A percentile compares a stretch with the other conserved stretches of the same genome.
phyloP scores from a whole-genome alignment of 306 rosid genomes.

The Clitoria ternatea region DNA sequence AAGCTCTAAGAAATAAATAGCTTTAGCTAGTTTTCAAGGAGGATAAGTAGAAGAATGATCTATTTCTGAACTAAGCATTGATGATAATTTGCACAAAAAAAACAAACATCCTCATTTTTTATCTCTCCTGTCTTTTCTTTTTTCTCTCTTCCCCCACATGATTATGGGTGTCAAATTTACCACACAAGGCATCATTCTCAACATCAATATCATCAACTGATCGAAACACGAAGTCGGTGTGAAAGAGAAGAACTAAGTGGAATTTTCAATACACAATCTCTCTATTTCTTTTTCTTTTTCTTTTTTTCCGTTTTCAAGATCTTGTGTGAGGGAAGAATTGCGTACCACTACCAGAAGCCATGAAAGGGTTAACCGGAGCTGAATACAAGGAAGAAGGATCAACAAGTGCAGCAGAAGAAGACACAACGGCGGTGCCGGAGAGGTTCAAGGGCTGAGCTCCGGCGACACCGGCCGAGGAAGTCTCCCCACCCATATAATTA shows the following conservation, averaged over 20 bases:
- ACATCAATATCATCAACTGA: constrained; percentile 23
- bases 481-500: constrained; percentile 49
- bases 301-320: constrained; percentile 45
- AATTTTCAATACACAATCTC: not conserved
- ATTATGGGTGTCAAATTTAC: constrained; percentile 38
- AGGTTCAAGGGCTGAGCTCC: constrained; percentile 64
- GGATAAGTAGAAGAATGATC: constrained; percentile 24
- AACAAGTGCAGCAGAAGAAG: constrained; percentile 33
- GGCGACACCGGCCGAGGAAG: constrained; percentile 36
- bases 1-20: constrained; percentile 23
- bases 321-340: constrained; percentile 96
- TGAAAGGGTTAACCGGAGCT: constrained; percentile 59
- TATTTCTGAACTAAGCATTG: constrained; percentile 28
- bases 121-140: constrained; percentile 5
- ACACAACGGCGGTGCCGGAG: constrained; percentile 31
- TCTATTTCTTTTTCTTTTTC: not conserved
- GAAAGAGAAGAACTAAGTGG: constrained; percentile 23
- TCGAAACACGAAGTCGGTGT: constrained; percentile 18
- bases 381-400: constrained; percentile 67
- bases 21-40: constrained; percentile 25
- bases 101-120: constrained; percentile 24
- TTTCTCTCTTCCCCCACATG: constrained; percentile 13
- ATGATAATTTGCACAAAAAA: constrained; percentile 30
- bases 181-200: constrained; percentile 20
- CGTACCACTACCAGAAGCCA: constrained; percentile 92